A percentile compares a stretch with the other conserved stretches of the same genome.
These are phyloP conservation scores for Magnaporthales sp. DNA, from an alignment of 2,329 filamentous ascomycete genomes.

Conservation along the genomic window DNA sequence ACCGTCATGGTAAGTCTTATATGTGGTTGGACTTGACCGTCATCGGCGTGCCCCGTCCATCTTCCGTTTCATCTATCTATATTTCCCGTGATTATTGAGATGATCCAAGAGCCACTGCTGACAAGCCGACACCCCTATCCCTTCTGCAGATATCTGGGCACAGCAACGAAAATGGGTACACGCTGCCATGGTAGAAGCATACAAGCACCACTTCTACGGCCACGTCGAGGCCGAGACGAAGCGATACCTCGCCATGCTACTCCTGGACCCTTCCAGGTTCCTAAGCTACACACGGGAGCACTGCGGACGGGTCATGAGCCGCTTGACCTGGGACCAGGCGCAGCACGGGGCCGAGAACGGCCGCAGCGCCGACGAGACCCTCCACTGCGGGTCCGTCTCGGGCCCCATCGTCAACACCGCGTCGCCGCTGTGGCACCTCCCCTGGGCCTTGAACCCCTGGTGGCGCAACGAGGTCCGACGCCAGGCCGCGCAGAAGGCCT, in stretches of 20 bases:
- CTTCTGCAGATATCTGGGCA: slow-evolving; percentile 33
- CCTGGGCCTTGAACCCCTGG: slow-evolving; percentile 37
- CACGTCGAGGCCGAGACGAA: slow-evolving; percentile 37
- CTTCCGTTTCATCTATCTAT: not conserved
- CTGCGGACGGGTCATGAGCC: slow-evolving; percentile 40
- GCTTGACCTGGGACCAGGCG: slow-evolving; percentile 40
- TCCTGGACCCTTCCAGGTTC: slow-evolving; percentile 36
- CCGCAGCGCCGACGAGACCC: slow-evolving; percentile 34
- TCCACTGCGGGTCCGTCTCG: slow-evolving; percentile 43
- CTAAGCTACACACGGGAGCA: slow-evolving; percentile 37
- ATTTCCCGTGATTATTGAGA: not conserved
- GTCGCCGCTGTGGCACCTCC: slow-evolving; percentile 37
- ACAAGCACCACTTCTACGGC: slow-evolving; percentile 34
- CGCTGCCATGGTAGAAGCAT: slow-evolving; percentile 31
- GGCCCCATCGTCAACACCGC: slow-evolving; percentile 41
- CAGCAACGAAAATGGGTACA: slow-evolving; percentile 42
- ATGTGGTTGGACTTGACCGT: not conserved
- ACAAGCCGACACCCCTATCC: slow-evolving; percentile 4
- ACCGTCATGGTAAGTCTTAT: slow-evolving; percentile 31
- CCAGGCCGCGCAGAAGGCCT: slow-evolving; percentile 31
- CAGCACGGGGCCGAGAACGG: slow-evolving; percentile 35
- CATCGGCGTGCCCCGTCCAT: not conserved
- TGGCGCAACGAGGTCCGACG: slow-evolving; percentile 34
- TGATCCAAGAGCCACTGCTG: not conserved
- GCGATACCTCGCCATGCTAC: slow-evolving; percentile 34